A percentile compares a stretch with the other conserved stretches of the same genome.
phyloP scores from a whole-genome alignment of 805 yeast genomes.

The Blastobotrys americana region DNA sequence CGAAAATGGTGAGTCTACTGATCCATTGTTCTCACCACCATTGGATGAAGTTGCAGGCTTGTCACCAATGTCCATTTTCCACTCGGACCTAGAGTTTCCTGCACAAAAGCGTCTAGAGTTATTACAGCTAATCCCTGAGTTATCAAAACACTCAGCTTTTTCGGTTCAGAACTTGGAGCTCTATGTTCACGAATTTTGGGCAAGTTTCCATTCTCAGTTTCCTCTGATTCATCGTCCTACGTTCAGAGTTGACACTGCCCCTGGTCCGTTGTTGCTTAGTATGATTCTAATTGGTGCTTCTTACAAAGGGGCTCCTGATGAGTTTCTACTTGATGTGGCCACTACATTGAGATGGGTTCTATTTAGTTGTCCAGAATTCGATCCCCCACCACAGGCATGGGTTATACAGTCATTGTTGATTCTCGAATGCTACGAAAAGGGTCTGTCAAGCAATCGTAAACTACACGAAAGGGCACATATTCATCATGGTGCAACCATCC shows the following conservation, averaged over 20 bases:
- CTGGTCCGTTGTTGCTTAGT: slow-evolving; percentile 43
- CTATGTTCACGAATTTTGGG: slow-evolving; percentile 43
- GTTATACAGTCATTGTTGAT: slow-evolving; percentile 64
- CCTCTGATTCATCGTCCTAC: slow-evolving; percentile 54
- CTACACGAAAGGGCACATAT: slow-evolving; percentile 76
- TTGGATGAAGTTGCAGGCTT: slow-evolving; percentile 10
- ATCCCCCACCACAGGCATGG: slow-evolving; percentile 70
- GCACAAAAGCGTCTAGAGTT: slow-evolving; percentile 23
- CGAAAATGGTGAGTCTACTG: slow-evolving; percentile 1
- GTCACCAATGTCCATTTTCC: slow-evolving; percentile 31
- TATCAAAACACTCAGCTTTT: slow-evolving; percentile 26
- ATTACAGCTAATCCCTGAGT: slow-evolving; percentile 21
- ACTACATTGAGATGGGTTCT: slow-evolving; percentile 60
- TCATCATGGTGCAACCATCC: slow-evolving; percentile 82
- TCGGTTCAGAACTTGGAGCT: slow-evolving; percentile 10
- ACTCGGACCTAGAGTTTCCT: slow-evolving; percentile 29
- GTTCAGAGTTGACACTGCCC: slow-evolving; percentile 41
- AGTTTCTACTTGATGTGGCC: slow-evolving; percentile 41
- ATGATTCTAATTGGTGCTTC: slow-evolving; percentile 53
- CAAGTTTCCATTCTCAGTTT: slow-evolving; percentile 49
- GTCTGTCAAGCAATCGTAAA: slow-evolving; percentile 52
- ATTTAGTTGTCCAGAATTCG: slow-evolving; percentile 63
- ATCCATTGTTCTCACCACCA: slow-evolving; percentile 10
- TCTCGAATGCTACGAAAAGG: slow-evolving; percentile 70
- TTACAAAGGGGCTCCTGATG: slow-evolving; percentile 24